Evolutionary conservation across 371 early-diverging fungal species (phyloP).

Genomic region (Dichotomocladium elegans): DNA sequence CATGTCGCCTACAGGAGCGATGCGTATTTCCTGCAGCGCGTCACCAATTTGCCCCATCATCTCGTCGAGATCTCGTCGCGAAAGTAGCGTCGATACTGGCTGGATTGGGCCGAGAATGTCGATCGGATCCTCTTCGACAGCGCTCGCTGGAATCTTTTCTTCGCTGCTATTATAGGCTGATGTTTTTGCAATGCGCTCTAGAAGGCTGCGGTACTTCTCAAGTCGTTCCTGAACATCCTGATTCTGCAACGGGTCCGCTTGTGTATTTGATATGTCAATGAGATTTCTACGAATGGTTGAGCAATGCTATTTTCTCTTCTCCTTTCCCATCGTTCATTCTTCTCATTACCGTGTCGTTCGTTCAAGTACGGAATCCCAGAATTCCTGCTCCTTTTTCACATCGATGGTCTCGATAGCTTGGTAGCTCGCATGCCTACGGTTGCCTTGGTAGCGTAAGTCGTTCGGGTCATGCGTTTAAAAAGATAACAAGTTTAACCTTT

Average conservation of each 20-base stretch:
- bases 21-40: constrained; percentile 36
- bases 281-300: constrained; percentile 27
- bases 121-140: constrained; percentile 10
- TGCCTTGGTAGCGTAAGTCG: neutral
- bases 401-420: constrained; percentile 34
- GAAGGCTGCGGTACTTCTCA: constrained; percentile 31
- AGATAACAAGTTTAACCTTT: constrained; percentile 21
- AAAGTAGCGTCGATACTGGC: neutral
- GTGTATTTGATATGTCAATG: constrained; percentile 45
- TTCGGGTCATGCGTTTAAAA: neutral
- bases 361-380: constrained; percentile 43
- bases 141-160: constrained; percentile 22
- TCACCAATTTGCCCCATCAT: constrained; percentile 42
- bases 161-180: constrained; percentile 17
- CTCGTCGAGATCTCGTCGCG: constrained; percentile 23
- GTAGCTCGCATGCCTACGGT: constrained; percentile 24
- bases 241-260: constrained; percentile 41
- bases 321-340: neutral
- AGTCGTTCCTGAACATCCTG: constrained; percentile 45
- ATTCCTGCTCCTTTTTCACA: constrained; percentile 41
- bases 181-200: constrained; percentile 13
- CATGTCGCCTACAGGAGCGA: constrained; percentile 44
- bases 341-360: constrained; percentile 47
- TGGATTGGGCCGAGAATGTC: neutral
- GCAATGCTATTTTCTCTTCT: neutral